phyloP scores from a whole-genome alignment of 805 yeast species.

The Metschnikowia shivogae region DNA sequence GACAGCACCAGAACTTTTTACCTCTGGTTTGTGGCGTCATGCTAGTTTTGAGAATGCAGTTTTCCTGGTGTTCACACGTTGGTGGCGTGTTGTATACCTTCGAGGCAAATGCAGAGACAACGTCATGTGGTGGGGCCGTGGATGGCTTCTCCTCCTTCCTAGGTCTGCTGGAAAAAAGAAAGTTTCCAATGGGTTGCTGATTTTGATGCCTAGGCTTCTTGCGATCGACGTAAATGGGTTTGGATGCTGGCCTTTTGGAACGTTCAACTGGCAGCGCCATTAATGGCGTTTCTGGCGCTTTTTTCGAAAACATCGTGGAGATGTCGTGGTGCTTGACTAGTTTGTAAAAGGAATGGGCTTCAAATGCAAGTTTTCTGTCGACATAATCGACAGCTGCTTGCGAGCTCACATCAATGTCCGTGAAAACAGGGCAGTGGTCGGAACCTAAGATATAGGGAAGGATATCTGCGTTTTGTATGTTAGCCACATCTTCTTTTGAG shows the following conservation, averaged over 20 bases:
- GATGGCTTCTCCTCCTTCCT: neutral
- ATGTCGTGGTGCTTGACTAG: constrained; percentile 30
- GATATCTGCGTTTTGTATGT: constrained; percentile 46
- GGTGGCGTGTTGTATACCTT: constrained; percentile 25
- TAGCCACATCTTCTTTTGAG: constrained; percentile 25
- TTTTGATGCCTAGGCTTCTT: constrained; percentile 3
- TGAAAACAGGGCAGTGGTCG: constrained; percentile 89
- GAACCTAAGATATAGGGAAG: constrained; percentile 75
- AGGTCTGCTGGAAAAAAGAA: constrained; percentile 16
- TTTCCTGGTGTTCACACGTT: constrained; percentile 23
- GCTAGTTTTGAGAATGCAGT: constrained; percentile 28
- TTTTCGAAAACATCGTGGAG: constrained; percentile 24
- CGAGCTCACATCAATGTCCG: constrained; percentile 48
- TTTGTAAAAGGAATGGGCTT: constrained; percentile 20
- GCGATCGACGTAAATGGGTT: constrained; percentile 5
- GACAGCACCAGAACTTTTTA: constrained; percentile 32
- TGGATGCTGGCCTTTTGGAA: neutral
- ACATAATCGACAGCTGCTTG: neutral
- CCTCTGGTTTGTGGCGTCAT: constrained; percentile 25
- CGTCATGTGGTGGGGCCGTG: neutral
- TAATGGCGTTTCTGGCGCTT: constrained; percentile 2
- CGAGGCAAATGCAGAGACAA: constrained; percentile 9
- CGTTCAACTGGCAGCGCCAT: constrained; percentile 1
- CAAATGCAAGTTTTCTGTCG: constrained; percentile 17
- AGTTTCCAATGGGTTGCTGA: constrained; percentile 25